phyloP scores from a whole-genome alignment of 2,329 filamentous ascomycete genomes.

The Colletotrichum sp. region DNA sequence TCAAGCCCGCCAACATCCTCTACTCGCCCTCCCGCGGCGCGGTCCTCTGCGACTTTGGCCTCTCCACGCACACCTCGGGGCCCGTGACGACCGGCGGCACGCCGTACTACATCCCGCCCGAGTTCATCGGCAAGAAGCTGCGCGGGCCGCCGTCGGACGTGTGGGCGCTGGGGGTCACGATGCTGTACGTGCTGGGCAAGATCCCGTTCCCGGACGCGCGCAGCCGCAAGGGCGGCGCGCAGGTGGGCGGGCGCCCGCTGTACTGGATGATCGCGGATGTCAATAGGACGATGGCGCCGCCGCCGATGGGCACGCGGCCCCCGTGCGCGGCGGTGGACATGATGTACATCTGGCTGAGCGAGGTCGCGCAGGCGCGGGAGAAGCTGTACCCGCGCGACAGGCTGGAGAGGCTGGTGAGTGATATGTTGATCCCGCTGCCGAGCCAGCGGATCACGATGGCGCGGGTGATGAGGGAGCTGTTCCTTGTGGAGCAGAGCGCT shows the following conservation, averaged over 20 bases:
- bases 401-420: slow-evolving; percentile 55
- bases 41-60: slow-evolving; percentile 65
- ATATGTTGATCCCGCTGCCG: slow-evolving; percentile 59
- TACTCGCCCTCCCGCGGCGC: slow-evolving; percentile 64
- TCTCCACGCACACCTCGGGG: slow-evolving; percentile 53
- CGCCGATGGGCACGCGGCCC: slow-evolving; percentile 30
- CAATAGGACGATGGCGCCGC: slow-evolving; percentile 44
- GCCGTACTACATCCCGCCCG: slow-evolving; percentile 66
- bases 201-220: slow-evolving; percentile 60
- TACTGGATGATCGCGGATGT: slow-evolving; percentile 65
- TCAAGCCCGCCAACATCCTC: slow-evolving; percentile 66
- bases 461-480: slow-evolving; percentile 51
- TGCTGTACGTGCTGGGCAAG: slow-evolving; percentile 63
- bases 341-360: slow-evolving; percentile 62
- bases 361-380: slow-evolving; percentile 54
- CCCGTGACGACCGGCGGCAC: slow-evolving; percentile 59
- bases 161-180: slow-evolving; percentile 65
- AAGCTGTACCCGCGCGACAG: slow-evolving; percentile 50
- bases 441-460: slow-evolving; percentile 59
- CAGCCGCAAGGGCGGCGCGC: slow-evolving; percentile 41
- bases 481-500: slow-evolving; percentile 21
- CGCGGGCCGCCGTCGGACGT: slow-evolving; percentile 62
- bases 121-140: slow-evolving; percentile 60
- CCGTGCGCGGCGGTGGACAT: slow-evolving; percentile 44
- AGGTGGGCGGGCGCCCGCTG: slow-evolving; percentile 37